Conservation (phyloP, 768 basidiomycete genomes). For the Tulasnella sp. region DNA sequence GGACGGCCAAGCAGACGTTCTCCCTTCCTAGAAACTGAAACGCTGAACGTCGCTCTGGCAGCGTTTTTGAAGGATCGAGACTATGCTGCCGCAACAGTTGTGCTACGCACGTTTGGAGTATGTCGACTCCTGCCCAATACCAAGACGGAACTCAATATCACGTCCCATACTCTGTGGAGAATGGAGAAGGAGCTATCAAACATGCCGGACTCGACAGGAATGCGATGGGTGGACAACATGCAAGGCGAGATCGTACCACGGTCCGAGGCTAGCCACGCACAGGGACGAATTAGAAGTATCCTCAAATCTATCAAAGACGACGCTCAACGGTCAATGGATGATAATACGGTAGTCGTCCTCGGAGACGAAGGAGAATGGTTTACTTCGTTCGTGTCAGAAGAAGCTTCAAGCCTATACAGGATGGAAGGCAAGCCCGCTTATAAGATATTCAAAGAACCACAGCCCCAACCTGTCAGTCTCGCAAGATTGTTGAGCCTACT, state of each 20-base stretch:
- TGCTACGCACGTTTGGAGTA: constrained; percentile 18
- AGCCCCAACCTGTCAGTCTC: constrained; percentile 1
- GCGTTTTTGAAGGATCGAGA: constrained; percentile 25
- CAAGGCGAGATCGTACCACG: not conserved
- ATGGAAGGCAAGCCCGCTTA: not conserved
- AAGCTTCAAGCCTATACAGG: too few relatives aligned
- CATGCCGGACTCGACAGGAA: not conserved
- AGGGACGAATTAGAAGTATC: not conserved
- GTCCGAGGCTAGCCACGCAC: not conserved
- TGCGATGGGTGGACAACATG: constrained; percentile 22
- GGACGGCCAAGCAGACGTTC: constrained; percentile 27
- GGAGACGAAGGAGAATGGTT: not conserved
- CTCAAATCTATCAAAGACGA: not conserved
- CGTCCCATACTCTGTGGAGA: constrained; percentile 14
- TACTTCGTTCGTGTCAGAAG: not conserved
- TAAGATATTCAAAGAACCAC: not conserved
- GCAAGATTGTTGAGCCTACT: not conserved
- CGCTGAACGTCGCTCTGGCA: constrained; percentile 20
- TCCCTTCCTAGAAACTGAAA: constrained; percentile 8
- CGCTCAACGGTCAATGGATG: not conserved
- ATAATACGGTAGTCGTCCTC: not conserved
- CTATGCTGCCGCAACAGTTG: constrained; percentile 31
- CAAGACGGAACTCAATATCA: constrained; percentile 23
- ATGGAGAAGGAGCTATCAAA: constrained; percentile 16
- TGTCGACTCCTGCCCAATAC: constrained; percentile 22